phyloP scores from a whole-genome alignment of 2,329 filamentous ascomycete genomes.

The Pseudopithomyces maydicus region DNA sequence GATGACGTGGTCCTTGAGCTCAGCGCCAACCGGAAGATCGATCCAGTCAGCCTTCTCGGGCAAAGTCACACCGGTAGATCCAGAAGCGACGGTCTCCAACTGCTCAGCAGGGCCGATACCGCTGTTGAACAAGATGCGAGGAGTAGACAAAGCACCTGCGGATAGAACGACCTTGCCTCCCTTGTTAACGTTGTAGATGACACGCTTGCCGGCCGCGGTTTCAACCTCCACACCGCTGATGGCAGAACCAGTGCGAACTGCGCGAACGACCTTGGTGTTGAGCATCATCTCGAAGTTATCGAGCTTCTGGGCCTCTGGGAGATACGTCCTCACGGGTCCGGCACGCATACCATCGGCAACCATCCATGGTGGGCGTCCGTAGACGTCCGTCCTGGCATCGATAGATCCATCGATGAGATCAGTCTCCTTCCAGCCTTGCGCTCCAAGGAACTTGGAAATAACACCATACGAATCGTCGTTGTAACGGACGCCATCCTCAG shows the following conservation, averaged over 20 bases:
- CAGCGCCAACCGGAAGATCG: constrained; percentile 54
- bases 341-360: constrained; percentile 67
- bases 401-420: constrained; percentile 62
- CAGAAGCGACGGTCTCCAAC: constrained; percentile 51
- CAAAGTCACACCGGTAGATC: constrained; percentile 47
- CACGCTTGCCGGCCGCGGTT: constrained; percentile 43
- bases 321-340: constrained; percentile 72
- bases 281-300: constrained; percentile 70
- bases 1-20: constrained; percentile 48
- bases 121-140: constrained; percentile 70
- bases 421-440: constrained; percentile 68
- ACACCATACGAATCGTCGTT: constrained; percentile 67
- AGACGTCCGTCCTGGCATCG: constrained; percentile 64
- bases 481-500: constrained; percentile 68
- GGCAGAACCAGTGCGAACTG: constrained; percentile 65
- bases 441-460: constrained; percentile 63
- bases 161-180: constrained; percentile 69
- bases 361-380: constrained; percentile 69
- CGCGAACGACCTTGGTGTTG: constrained; percentile 67
- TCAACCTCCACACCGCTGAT: constrained; percentile 69
- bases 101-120: constrained; percentile 67
- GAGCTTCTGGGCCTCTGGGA: constrained; percentile 63
- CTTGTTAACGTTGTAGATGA: constrained; percentile 60
- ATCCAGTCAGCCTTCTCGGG: constrained; percentile 53
- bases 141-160: constrained; percentile 69